Conservation (phyloP, 768 basidiomycete genomes). For the Trametes maxima region DNA sequence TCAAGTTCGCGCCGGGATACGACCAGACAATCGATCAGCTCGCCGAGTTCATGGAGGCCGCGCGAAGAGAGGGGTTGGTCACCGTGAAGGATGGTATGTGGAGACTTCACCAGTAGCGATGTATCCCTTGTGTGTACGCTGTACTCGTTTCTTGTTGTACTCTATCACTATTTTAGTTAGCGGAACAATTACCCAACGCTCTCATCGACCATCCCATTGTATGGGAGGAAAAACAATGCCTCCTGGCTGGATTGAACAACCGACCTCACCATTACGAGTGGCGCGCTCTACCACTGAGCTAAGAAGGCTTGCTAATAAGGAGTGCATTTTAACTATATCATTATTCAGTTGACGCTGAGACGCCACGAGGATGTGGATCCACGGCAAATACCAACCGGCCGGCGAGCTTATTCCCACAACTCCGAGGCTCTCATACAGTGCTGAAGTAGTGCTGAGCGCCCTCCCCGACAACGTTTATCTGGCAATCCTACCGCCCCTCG, state of each 20-base stretch:
- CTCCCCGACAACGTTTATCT: no score
- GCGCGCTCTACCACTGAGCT: slow-evolving; percentile 65
- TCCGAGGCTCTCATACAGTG: no score
- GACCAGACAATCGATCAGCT: slow-evolving; percentile 81
- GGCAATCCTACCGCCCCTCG: no score
- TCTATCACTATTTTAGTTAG: neutral
- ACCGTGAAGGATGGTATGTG: slow-evolving; percentile 70
- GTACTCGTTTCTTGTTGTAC: neutral
- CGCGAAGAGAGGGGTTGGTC: slow-evolving; percentile 76
- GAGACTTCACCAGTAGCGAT: slow-evolving; percentile 43
- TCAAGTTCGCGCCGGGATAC: slow-evolving; percentile 83
- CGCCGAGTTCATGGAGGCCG: slow-evolving; percentile 76
- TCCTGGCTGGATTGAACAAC: slow-evolving; percentile 44
- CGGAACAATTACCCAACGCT: neutral
- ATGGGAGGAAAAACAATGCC: slow-evolving; percentile 25
- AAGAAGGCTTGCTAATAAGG: slow-evolving; percentile 41
- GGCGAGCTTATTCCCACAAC: no score
- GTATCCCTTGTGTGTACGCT: neutral
- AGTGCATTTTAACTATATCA: neutral
- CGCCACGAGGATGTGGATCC: neutral
- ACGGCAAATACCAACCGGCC: no score
- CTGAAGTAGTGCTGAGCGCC: no score
- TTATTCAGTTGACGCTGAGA: neutral
- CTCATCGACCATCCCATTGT: neutral
- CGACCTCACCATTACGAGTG: slow-evolving; percentile 53